These are phyloP conservation scores for Aquanectria penicillioides DNA, from an alignment of 2,329 filamentous ascomycete species.

Conservation along the genomic window DNA sequence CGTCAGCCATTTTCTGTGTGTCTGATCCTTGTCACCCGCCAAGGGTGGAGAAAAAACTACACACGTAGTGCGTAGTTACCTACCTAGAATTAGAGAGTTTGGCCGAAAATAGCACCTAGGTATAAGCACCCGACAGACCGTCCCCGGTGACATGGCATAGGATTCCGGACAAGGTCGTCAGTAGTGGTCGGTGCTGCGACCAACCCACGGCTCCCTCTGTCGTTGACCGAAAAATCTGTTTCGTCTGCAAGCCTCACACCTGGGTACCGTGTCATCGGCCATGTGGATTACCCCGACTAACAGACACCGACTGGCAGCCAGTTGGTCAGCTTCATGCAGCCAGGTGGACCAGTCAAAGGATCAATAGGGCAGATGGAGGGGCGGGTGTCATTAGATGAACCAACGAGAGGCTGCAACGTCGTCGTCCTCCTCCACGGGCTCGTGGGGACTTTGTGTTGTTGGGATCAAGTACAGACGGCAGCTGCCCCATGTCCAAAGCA, in stretches of 20 bases:
- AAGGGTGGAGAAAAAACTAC: too few relatives aligned
- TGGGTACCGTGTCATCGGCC: slow-evolving; percentile 3
- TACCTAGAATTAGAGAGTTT: too few relatives aligned
- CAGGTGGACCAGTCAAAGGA: slow-evolving; percentile 19
- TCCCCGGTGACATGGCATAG: not conserved
- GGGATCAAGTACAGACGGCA: slow-evolving; percentile 1
- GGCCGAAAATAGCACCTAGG: not conserved
- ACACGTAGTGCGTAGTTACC: too few relatives aligned
- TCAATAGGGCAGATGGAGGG: not conserved
- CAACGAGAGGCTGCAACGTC: too few relatives aligned
- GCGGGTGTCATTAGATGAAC: slow-evolving; percentile 3
- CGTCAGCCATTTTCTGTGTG: too few relatives aligned
- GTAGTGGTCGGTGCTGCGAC: not conserved
- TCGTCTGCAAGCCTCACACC: slow-evolving; percentile 3
- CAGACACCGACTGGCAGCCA: slow-evolving; percentile 12
- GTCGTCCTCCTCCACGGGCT: too few relatives aligned
- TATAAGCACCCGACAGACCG: too few relatives aligned
- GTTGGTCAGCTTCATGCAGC: slow-evolving; percentile 10
- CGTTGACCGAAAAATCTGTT: slow-evolving; percentile 4
- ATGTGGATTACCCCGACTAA: too few relatives aligned
- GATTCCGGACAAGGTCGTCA: not conserved
- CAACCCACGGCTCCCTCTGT: not conserved
- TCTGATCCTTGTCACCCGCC: too few relatives aligned
- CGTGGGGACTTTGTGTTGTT: not conserved
- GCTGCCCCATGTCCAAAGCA: slow-evolving; percentile 8